phyloP scores from a whole-genome alignment of 768 basidiomycete species.

The Sporobolomyces pararoseus region DNA sequence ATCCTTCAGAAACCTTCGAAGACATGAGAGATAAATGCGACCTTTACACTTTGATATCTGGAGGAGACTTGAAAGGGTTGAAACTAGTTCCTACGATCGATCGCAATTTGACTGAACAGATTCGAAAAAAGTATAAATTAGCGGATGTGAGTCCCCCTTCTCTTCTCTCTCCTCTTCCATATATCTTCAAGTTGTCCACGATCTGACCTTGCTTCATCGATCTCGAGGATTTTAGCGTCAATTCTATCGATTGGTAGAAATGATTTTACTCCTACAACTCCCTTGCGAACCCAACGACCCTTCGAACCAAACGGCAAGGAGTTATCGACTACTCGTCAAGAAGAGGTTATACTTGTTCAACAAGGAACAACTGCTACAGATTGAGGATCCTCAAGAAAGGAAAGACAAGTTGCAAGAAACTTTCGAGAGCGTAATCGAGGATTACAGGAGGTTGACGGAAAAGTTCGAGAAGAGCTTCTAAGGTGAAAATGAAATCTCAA shows the following conservation, averaged over 20 bases:
- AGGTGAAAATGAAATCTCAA: too few relatives aligned
- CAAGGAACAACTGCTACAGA: conserved; percentile 64
- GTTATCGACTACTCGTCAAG: conserved; percentile 78
- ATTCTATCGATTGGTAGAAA: conserved; percentile 85
- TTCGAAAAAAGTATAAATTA: conserved; percentile 79
- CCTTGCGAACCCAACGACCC: too few relatives aligned
- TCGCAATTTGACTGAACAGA: conserved; percentile 67
- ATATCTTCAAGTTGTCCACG: too few relatives aligned
- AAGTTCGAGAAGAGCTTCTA: too few relatives aligned
- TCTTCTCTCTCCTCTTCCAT: background rate
- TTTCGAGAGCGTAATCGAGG: conserved; percentile 76
- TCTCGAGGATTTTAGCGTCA: conserved; percentile 62
- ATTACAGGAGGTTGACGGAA: conserved; percentile 74
- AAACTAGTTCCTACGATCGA: conserved; percentile 53
- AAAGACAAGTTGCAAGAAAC: conserved; percentile 88
- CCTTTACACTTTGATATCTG: conserved; percentile 66
- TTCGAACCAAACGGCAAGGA: conserved; percentile 50
- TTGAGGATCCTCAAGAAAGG: conserved; percentile 74
- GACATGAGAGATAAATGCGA: conserved; percentile 92
- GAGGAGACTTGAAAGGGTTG: conserved; percentile 58
- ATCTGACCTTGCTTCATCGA: background rate
- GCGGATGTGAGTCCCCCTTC: conserved; percentile 62
- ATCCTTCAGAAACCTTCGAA: conserved; percentile 96
- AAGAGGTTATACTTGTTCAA: conserved; percentile 93
- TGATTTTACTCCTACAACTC: conserved; percentile 65